These are phyloP conservation scores for Teunomyces pallodes DNA, from an alignment of 805 yeast species.

Conservation along the genomic window DNA sequence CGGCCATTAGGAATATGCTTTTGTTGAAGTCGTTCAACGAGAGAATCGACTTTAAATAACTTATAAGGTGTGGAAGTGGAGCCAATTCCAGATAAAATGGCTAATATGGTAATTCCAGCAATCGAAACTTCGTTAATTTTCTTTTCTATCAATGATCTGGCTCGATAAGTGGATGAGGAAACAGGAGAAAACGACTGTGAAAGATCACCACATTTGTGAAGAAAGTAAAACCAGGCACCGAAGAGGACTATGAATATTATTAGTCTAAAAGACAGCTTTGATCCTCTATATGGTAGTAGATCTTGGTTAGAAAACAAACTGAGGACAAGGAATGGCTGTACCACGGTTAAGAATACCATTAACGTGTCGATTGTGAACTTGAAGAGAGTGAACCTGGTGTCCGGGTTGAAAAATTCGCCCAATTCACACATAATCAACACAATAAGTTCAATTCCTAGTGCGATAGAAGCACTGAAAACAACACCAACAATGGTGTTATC, in stretches of 20 bases:
- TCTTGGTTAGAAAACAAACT: slow-evolving; percentile 29
- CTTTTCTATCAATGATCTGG: slow-evolving; percentile 32
- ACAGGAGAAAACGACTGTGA: slow-evolving; percentile 23
- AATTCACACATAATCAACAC: slow-evolving; percentile 38
- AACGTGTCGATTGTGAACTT: slow-evolving; percentile 36
- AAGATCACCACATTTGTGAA: slow-evolving; percentile 34
- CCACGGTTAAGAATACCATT: slow-evolving; percentile 36
- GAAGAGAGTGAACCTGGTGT: slow-evolving; percentile 33
- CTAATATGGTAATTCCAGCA: slow-evolving; percentile 50
- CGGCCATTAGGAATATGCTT: slow-evolving; percentile 3
- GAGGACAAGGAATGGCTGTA: slow-evolving; percentile 44
- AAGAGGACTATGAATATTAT: slow-evolving; percentile 11
- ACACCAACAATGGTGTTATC: slow-evolving; percentile 15
- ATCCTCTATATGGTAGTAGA: slow-evolving; percentile 15
- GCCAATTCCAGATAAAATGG: slow-evolving; percentile 52
- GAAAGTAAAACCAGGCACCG: slow-evolving; percentile 31
- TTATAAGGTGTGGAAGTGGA: slow-evolving; percentile 45
- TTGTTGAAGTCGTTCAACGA: slow-evolving; percentile 1
- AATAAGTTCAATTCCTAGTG: slow-evolving; percentile 32
- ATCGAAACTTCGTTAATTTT: slow-evolving; percentile 47
- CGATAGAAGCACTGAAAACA: slow-evolving; percentile 27
- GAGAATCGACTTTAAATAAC: slow-evolving; percentile 12
- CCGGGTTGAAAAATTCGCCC: slow-evolving; percentile 18
- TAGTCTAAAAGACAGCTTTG: slow-evolving; percentile 5
- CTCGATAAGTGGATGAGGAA: slow-evolving; percentile 9